Percentiles rank a stretch among this genome's conserved stretches.
Evolutionary conservation across 2,329 filamentous ascomycete species (phyloP).

Genomic region (Epichloe hybrida): DNA sequence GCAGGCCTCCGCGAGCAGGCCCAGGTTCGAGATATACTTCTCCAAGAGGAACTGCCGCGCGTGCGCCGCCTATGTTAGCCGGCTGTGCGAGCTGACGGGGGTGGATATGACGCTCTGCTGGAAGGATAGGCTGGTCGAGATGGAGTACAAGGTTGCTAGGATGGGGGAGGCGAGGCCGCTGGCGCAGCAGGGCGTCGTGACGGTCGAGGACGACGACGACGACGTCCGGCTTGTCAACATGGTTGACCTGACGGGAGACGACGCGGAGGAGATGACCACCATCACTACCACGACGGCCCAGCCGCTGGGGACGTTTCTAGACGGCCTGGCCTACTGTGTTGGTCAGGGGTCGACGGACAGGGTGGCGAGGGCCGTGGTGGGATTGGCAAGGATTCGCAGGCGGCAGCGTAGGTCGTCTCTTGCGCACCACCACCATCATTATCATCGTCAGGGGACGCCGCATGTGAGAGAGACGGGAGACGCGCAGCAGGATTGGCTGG

Average conservation of each 20-base stretch:
- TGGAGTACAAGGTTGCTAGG: conserved; percentile 11
- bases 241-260: background rate
- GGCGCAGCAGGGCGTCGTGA: background rate
- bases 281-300: background rate
- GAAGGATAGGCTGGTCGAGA: conserved; percentile 15
- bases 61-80: conserved; percentile 15
- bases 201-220: background rate
- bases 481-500: background rate
- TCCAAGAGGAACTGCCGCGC: conserved; percentile 19
- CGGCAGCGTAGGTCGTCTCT: background rate
- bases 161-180: background rate
- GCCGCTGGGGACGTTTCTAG: conserved; percentile 9
- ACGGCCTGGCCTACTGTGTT: conserved; percentile 20
- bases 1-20: conserved; percentile 13
- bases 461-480: background rate
- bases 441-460: background rate
- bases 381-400: conserved; percentile 1
- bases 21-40: conserved; percentile 21
- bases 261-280: background rate
- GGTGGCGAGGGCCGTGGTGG: background rate
- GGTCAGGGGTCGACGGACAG: conserved; percentile 12
- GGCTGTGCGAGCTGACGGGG: conserved; percentile 16
- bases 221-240: background rate
- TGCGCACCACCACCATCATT: too few species aligned
- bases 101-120: conserved; percentile 14